These are phyloP conservation scores for Saururus chinensis DNA, from an alignment of 164 flowering plant genomes.

Conservation along the genomic window DNA sequence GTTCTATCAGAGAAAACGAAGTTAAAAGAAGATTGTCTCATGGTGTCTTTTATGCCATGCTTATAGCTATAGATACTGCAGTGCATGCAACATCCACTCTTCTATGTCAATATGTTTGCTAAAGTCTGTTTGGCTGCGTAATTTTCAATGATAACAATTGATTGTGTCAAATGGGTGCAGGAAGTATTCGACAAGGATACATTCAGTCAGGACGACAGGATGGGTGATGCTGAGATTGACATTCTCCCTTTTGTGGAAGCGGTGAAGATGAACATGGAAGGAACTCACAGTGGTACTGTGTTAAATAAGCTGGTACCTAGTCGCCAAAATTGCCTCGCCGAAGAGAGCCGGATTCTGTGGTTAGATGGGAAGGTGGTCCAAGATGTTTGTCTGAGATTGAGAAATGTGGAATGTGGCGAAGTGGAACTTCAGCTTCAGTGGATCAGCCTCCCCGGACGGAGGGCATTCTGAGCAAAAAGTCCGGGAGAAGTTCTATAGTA, in stretches of 20 bases:
- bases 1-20: no score
- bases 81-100: neutral
- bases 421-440: slow-evolving; percentile 58
- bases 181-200: slow-evolving; percentile 52
- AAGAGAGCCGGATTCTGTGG: slow-evolving; percentile 49
- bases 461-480: neutral
- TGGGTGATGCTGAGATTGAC: slow-evolving; percentile 76
- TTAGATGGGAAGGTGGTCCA: slow-evolving; percentile 44
- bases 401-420: slow-evolving; percentile 72
- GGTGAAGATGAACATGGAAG: slow-evolving; percentile 25
- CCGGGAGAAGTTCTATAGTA: no score
- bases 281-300: slow-evolving; percentile 43
- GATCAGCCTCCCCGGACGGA: slow-evolving; percentile 23
- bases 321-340: slow-evolving; percentile 50
- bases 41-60: no score
- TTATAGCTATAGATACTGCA: no score
- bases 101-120: neutral
- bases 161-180: slow-evolving; percentile 24
- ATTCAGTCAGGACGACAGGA: slow-evolving; percentile 56
- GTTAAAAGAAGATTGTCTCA: no score
- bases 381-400: slow-evolving; percentile 40
- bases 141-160: neutral
- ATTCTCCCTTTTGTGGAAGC: slow-evolving; percentile 40
- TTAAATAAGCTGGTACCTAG: slow-evolving; percentile 31
- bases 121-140: neutral